phyloP scores from a whole-genome alignment of 257 asterid species.

The Penstemon eatonii region DNA sequence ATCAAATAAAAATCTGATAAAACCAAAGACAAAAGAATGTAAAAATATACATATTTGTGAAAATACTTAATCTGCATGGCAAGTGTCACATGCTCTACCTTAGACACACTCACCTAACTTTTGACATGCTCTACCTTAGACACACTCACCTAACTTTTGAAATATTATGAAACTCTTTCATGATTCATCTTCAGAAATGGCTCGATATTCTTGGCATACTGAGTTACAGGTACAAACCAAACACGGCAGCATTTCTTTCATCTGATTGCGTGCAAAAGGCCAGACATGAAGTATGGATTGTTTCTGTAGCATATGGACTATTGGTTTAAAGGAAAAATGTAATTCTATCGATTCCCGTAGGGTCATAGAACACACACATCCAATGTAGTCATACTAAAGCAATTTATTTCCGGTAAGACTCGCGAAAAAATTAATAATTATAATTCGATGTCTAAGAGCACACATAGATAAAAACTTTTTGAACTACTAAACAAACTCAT shows the following conservation, averaged over 20 bases:
- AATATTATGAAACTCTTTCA: neutral
- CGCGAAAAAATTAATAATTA: neutral
- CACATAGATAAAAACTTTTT: neutral
- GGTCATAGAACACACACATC: neutral
- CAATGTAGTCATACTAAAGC: constrained; percentile 9
- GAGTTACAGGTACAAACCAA: neutral
- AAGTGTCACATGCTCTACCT: neutral
- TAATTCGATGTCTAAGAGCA: no score
- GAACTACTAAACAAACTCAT: neutral
- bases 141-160: neutral
- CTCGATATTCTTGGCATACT: no score
- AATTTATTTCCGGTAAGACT: neutral
- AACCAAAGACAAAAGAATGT: neutral
- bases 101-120: neutral
- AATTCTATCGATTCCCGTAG: neutral
- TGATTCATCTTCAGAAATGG: neutral
- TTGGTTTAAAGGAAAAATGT: neutral
- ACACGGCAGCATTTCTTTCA: neutral
- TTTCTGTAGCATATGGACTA: neutral
- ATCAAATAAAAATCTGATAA: neutral
- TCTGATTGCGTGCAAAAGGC: neutral
- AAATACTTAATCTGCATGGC: neutral
- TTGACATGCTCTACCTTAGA: neutral
- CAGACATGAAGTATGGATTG: neutral
- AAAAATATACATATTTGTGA: neutral